Evolutionary conservation across 768 basidiomycete genomes (phyloP), one percentile per base, ranked within the genome.

Genomic region (Termitomyces bulborhizus): DNA sequence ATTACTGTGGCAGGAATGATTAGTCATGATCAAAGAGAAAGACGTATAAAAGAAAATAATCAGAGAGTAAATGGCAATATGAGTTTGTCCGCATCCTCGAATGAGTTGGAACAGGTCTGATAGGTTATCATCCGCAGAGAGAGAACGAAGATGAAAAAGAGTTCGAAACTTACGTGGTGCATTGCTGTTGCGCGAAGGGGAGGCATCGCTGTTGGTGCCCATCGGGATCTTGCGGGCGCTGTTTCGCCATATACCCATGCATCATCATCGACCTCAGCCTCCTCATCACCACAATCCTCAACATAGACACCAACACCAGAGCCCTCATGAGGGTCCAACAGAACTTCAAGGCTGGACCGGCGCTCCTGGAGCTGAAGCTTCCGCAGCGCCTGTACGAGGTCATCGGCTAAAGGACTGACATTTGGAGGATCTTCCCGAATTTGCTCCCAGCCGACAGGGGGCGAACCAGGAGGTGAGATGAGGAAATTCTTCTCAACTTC

Each of bases 381-480:
- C 60, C 76, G 79, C 53, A 98, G 72, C 15, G 96, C 96, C 11
- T 75, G 65, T 27, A 93, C 88, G 59, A 98, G 80, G 66, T 98
- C 96, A 24, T 89, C 84, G 0, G 96, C 96, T 26, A 97, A 80
- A 4, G 93, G 87, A 2, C 80, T 71, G 3, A 74, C 67, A 65
- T 98, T 98, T 0, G 96, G 96, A 16, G 93, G 91, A 7, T 95
- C 93, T 69, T 98, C 96, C 48, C 75, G 75, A 54, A 94, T 81
- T 24, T 81, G 93, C 65, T 97, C 93, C 97, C 97, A 99, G 3
- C 95, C 97, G 1, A 95, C 85, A 0, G 97, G 97, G 0, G 97
- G 97, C 0, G 94, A 97, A 4, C 97, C 97, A 3, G 97, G 97
- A 0, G 97, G 97, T 0, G 97, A 98, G 59, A 99, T 95, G 46